Conservation (phyloP, 768 basidiomycete species). For the Agaricus bisporus region DNA sequence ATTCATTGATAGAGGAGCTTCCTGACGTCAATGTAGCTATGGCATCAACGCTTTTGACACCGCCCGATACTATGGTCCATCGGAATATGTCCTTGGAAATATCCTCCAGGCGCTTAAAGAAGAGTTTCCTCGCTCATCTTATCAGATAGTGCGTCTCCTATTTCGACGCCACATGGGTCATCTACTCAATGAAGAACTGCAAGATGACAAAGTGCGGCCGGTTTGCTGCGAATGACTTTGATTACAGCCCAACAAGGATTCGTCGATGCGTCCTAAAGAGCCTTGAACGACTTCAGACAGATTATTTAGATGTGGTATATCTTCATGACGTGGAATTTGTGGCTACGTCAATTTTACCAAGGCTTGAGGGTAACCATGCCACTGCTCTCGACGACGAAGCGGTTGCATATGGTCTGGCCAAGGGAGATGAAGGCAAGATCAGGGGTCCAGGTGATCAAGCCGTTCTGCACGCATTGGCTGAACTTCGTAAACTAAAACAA, state of each 20-base stretch:
- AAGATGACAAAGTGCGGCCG: constrained; percentile 88
- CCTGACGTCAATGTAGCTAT: constrained; percentile 42
- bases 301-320: constrained; percentile 76
- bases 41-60: constrained; percentile 83
- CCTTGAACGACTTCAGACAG: constrained; percentile 62
- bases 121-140: constrained; percentile 76
- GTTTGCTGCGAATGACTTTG: constrained; percentile 60
- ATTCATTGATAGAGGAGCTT: background rate
- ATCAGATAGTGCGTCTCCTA: constrained; percentile 51
- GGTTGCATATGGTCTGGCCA: constrained; percentile 57
- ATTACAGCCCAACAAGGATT: constrained; percentile 66
- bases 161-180: background rate
- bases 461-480: constrained; percentile 60
- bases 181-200: background rate
- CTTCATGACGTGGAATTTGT: constrained; percentile 85
- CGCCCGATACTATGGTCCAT: constrained; percentile 72
- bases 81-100: constrained; percentile 71
- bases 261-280: constrained; percentile 62
- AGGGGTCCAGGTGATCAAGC: constrained; percentile 67
- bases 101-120: constrained; percentile 49
- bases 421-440: constrained; percentile 50
- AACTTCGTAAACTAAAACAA: constrained; percentile 60
- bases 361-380: constrained; percentile 47
- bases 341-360: constrained; percentile 42
- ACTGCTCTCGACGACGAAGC: constrained; percentile 48